These are phyloP conservation scores for Amanita pseudoporphyria DNA, from an alignment of 768 basidiomycete species.

Conservation along the genomic window DNA sequence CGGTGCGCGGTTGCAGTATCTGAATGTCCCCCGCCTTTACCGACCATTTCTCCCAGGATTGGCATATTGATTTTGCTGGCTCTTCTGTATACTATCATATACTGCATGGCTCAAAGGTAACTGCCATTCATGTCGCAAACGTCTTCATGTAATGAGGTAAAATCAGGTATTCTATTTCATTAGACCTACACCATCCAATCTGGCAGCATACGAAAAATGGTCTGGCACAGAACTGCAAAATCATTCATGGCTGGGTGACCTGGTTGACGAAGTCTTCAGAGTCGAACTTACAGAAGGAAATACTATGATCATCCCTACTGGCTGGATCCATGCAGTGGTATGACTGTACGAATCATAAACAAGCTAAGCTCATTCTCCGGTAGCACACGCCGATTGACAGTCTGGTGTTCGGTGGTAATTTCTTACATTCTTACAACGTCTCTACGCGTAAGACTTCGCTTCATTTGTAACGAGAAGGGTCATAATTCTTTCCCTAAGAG, in stretches of 20 bases:
- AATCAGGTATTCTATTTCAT: constrained; percentile 89
- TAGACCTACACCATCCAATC: constrained; percentile 74
- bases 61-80: constrained; percentile 98
- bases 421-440: constrained; percentile 88
- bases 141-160: constrained; percentile 5
- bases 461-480: background rate
- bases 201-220: constrained; percentile 89
- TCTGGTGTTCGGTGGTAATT: constrained; percentile 96
- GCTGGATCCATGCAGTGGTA: constrained; percentile 98
- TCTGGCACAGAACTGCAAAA: constrained; percentile 88
- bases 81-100: constrained; percentile 98
- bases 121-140: constrained; percentile 8
- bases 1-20: constrained; percentile 40
- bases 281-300: constrained; percentile 70
- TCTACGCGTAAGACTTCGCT: constrained; percentile 55
- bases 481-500: constrained; percentile 35
- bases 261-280: constrained; percentile 86
- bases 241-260: constrained; percentile 84
- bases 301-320: constrained; percentile 91
- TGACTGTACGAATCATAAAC: constrained; percentile 18
- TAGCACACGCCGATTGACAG: constrained; percentile 90
- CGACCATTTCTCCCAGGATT: constrained; percentile 51
- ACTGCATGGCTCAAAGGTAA: constrained; percentile 73
- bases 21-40: background rate
- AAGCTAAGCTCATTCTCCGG: background rate